phyloP scores from a whole-genome alignment of 805 yeast species.

The Ogataea naganishii region DNA sequence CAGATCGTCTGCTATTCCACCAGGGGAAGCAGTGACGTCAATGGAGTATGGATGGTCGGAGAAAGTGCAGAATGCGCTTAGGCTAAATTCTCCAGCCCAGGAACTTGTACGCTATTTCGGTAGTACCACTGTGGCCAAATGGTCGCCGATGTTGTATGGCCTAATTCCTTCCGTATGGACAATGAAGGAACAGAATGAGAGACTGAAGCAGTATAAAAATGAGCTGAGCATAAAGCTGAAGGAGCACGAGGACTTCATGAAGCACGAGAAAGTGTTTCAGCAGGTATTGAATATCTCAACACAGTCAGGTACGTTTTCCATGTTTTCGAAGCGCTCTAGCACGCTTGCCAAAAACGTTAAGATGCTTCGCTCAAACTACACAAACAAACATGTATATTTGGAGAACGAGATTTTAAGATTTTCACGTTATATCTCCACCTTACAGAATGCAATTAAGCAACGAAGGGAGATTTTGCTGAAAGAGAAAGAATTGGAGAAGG shows the following conservation, averaged over 20 bases:
- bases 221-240: slow-evolving; percentile 30
- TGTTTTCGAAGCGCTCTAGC: background rate
- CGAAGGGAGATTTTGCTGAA: slow-evolving; percentile 25
- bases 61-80: slow-evolving; percentile 6
- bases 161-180: slow-evolving; percentile 18
- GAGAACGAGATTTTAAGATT: slow-evolving; percentile 35
- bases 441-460: slow-evolving; percentile 39
- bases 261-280: background rate
- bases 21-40: slow-evolving; percentile 63
- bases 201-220: slow-evolving; percentile 30
- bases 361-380: slow-evolving; percentile 29
- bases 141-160: slow-evolving; percentile 28
- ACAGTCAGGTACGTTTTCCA: too few species aligned
- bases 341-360: slow-evolving; percentile 23
- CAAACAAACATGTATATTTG: slow-evolving; percentile 31
- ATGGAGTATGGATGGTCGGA: slow-evolving; percentile 77
- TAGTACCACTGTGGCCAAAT: slow-evolving; percentile 27
- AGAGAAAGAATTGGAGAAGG: slow-evolving; percentile 2
- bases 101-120: slow-evolving; percentile 19
- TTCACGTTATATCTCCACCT: slow-evolving; percentile 33
- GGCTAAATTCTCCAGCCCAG: slow-evolving; percentile 8
- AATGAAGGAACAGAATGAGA: slow-evolving; percentile 29
- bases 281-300: slow-evolving; percentile 5
- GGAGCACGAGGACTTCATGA: slow-evolving; percentile 28
- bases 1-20: slow-evolving; percentile 72